Conservation (phyloP, 1,139 yeast species). For the Pneumocystis murina region DNA sequence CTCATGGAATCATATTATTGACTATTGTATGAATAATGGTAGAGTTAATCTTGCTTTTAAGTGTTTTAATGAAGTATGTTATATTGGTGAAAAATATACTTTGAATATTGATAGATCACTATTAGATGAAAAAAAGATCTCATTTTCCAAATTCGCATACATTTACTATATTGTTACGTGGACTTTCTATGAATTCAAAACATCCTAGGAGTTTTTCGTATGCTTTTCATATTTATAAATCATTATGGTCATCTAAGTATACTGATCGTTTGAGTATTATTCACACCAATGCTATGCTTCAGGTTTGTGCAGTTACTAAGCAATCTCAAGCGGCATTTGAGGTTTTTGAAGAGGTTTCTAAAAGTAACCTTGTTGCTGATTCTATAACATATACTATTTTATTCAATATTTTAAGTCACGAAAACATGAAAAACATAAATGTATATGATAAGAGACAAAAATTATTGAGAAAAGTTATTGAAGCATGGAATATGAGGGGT, state of each 20-base stretch:
- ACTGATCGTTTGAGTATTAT: background rate
- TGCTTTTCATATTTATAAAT: background rate
- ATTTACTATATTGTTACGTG: conserved; percentile 11
- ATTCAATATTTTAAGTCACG: background rate
- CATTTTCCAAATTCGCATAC: conserved; percentile 11
- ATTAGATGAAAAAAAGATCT: conserved; percentile 11
- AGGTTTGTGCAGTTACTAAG: background rate
- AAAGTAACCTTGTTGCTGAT: background rate
- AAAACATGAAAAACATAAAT: background rate
- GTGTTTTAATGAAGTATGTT: conserved; percentile 2
- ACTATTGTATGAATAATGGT: conserved; percentile 1
- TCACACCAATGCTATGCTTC: background rate
- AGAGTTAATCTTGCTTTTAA: background rate
- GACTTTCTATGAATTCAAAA: conserved; percentile 8
- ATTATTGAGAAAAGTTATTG: background rate
- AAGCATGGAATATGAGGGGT: background rate
- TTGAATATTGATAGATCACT: background rate
- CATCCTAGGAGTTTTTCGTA: background rate
- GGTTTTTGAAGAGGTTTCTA: background rate
- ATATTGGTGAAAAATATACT: background rate
- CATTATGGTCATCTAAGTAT: background rate
- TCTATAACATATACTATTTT: background rate
- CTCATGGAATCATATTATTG: conserved; percentile 3
- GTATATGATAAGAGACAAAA: background rate
- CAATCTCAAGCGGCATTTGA: background rate